phyloP scores from a whole-genome alignment of 345 rosid species.

The Excoecaria agallocha region DNA sequence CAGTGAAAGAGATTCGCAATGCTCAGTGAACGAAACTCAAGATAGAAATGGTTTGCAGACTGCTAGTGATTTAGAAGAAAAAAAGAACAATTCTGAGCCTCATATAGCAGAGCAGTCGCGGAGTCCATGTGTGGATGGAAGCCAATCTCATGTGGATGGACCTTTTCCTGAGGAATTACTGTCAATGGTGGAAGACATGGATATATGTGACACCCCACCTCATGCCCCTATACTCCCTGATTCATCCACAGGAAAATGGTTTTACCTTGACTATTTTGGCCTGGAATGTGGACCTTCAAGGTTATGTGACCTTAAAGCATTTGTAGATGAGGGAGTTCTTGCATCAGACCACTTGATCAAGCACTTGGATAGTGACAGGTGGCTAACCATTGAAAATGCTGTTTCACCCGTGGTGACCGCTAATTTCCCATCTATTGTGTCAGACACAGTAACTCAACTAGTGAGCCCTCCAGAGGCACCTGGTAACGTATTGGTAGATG shows the following conservation, averaged over 20 bases:
- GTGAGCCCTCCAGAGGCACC: slow-evolving; percentile 97
- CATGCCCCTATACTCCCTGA: slow-evolving; percentile 61
- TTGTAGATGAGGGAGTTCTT: slow-evolving; percentile 78
- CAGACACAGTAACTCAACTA: slow-evolving; percentile 69
- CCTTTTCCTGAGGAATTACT: slow-evolving; percentile 64
- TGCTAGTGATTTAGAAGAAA: slow-evolving; percentile 44
- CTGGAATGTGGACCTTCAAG: slow-evolving; percentile 80
- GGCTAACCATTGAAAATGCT: slow-evolving; percentile 97
- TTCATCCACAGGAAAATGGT: slow-evolving; percentile 75
- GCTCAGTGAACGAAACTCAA: slow-evolving; percentile 54
- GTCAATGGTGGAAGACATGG: slow-evolving; percentile 99
- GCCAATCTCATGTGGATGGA: slow-evolving; percentile 43
- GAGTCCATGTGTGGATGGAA: slow-evolving; percentile 40
- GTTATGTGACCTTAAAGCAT: slow-evolving; percentile 71
- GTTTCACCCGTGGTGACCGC: slow-evolving; percentile 67
- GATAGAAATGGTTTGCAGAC: slow-evolving; percentile 37
- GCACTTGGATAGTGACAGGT: slow-evolving; percentile 78
- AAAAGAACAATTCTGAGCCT: slow-evolving; percentile 41
- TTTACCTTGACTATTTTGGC: slow-evolving; percentile 90
- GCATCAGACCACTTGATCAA: slow-evolving; percentile 86
- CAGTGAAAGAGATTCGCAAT: slow-evolving; percentile 40
- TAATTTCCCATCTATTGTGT: slow-evolving; percentile 52
- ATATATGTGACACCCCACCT: slow-evolving; percentile 94
- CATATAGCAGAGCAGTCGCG: slow-evolving; percentile 48
- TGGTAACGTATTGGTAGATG: slow-evolving; percentile 75